phyloP scores from a whole-genome alignment of 208 protist species.

The Crithidia mellificae region DNA sequence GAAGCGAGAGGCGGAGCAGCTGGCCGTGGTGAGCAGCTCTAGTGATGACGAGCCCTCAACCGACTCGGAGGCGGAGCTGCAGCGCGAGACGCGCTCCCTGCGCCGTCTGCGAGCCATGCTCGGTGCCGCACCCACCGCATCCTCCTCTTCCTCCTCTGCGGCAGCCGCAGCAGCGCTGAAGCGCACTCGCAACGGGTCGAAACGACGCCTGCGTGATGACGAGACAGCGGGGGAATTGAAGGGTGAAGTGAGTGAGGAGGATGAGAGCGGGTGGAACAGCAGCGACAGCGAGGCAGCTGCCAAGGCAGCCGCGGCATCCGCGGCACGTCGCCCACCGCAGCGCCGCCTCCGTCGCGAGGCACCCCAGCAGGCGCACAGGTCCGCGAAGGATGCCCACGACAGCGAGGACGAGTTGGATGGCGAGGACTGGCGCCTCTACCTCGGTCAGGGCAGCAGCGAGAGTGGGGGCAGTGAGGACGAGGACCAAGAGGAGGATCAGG shows the following conservation, averaged over 20 bases:
- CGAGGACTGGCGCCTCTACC: constrained; percentile 45
- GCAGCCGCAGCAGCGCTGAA: constrained; percentile 1
- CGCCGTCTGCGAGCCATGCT: constrained; percentile 45
- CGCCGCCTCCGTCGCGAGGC: constrained; percentile 5
- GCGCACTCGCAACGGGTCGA: neutral
- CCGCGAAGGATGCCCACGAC: no score
- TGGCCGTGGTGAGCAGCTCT: constrained; percentile 74
- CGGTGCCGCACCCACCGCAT: constrained; percentile 24
- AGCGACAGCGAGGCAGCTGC: constrained; percentile 13
- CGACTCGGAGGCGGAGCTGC: constrained; percentile 55
- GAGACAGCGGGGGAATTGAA: no score
- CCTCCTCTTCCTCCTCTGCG: neutral
- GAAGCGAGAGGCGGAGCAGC: constrained; percentile 71
- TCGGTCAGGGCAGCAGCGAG: constrained; percentile 26
- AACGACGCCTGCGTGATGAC: no score
- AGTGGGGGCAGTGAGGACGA: constrained; percentile 4
- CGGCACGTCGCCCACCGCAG: constrained; percentile 3
- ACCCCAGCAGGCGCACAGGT: no score
- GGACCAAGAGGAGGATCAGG: constrained; percentile 6
- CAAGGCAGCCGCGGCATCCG: neutral
- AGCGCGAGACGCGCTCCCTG: constrained; percentile 38
- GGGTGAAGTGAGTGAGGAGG: neutral
- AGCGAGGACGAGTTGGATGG: constrained; percentile 18
- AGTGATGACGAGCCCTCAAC: constrained; percentile 67
- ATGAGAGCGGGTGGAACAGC: constrained; percentile 14